Conservation (phyloP, 768 basidiomycete genomes). For the Lepiota subincarnata region DNA sequence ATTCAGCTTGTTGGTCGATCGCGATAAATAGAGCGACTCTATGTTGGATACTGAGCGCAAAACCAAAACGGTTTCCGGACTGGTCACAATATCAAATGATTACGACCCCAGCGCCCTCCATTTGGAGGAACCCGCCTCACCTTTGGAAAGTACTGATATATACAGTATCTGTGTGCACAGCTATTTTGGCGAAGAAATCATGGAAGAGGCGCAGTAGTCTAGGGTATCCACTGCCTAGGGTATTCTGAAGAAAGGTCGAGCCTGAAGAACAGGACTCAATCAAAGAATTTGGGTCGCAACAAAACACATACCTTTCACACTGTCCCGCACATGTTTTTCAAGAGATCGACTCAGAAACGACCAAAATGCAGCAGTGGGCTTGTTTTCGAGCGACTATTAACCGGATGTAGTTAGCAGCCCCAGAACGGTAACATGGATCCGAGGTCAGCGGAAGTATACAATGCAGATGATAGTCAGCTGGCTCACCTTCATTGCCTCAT, state of each 20-base stretch:
- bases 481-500: conserved; percentile 86
- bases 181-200: conserved; percentile 93
- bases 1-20: conserved; percentile 78
- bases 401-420: not conserved
- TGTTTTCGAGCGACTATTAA: conserved; percentile 75
- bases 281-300: not conserved
- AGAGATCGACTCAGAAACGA: conserved; percentile 71
- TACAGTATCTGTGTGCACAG: conserved; percentile 91
- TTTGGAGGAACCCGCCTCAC: conserved; percentile 31
- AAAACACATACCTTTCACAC: conserved; percentile 58
- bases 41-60: conserved; percentile 80
- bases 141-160: conserved; percentile 85
- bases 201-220: conserved; percentile 88
- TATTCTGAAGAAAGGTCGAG: conserved; percentile 89
- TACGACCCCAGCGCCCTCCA: not conserved
- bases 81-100: conserved; percentile 25
- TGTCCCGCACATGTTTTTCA: conserved; percentile 79
- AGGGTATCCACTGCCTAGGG: conserved; percentile 83
- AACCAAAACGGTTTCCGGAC: conserved; percentile 88
- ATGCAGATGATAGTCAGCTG: not conserved
- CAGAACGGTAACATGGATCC: not conserved
- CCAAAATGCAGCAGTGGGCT: conserved; percentile 92
- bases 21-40: conserved; percentile 85
- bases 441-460: not conserved
- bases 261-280: conserved; percentile 36